A percentile compares a stretch with the other conserved stretches of the same genome.
phyloP scores from a whole-genome alignment of 1,284 basidiomycete species.

The Marasmius tenuissimus region DNA sequence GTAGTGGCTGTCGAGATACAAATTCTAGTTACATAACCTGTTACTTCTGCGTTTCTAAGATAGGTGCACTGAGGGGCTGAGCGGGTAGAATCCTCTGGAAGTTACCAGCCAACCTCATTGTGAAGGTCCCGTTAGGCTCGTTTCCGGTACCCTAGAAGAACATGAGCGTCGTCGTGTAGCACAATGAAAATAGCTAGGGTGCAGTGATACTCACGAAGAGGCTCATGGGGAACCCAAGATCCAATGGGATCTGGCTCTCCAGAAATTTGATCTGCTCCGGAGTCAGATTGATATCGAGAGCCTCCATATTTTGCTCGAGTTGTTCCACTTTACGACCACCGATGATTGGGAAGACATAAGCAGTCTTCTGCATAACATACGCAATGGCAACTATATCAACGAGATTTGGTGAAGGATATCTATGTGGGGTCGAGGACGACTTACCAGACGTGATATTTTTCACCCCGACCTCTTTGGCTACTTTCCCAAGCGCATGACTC shows the following conservation, averaged over 20 bases:
- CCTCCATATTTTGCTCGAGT: neutral
- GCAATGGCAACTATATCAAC: constrained; percentile 1
- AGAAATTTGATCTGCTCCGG: neutral
- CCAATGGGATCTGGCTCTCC: neutral
- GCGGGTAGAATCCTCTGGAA: neutral
- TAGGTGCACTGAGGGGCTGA: neutral
- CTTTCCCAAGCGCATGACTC: constrained; percentile 15
- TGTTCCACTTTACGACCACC: constrained; percentile 2
- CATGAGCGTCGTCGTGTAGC: neutral
- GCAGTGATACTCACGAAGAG: neutral
- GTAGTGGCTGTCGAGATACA: too few species aligned
- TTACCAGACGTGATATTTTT: constrained; percentile 5
- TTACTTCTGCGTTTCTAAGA: neutral
- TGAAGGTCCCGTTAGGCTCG: neutral
- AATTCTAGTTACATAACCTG: too few species aligned
- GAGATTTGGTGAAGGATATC: neutral
- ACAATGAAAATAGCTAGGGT: neutral
- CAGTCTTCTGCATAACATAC: constrained; percentile 6
- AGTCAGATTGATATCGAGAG: neutral
- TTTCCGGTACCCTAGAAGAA: neutral
- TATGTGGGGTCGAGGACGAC: neutral
- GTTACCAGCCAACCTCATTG: neutral
- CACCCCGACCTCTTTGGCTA: constrained; percentile 1
- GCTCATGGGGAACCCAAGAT: neutral
- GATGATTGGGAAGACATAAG: constrained; percentile 4